phyloP scores from a whole-genome alignment of 2,329 filamentous ascomycete genomes.

The Diaporthe ilicicola region DNA sequence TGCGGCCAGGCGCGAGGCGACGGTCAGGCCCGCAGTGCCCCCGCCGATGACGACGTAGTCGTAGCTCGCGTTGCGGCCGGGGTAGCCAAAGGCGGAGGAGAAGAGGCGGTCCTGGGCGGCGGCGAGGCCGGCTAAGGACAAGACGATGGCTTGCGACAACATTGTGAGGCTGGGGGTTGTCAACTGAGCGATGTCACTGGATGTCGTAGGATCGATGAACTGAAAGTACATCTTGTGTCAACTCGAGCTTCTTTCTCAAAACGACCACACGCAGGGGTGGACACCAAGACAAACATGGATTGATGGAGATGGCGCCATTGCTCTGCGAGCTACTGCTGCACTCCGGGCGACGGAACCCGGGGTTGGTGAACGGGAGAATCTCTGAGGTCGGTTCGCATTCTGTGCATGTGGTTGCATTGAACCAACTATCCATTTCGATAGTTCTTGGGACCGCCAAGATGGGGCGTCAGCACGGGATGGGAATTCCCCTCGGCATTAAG shows the following conservation, averaged over 20 bases:
- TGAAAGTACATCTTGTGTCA: too few species aligned
- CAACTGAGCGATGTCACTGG: too few species aligned
- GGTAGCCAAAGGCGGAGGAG: constrained; percentile 25
- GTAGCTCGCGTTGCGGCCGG: constrained; percentile 25
- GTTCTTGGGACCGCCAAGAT: background rate
- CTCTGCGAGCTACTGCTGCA: background rate
- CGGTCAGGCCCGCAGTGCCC: constrained; percentile 25
- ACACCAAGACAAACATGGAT: background rate
- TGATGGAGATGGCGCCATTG: background rate
- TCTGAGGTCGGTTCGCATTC: background rate
- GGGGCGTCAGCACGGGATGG: background rate
- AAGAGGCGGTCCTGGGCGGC: background rate
- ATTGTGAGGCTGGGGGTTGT: background rate
- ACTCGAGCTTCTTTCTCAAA: background rate
- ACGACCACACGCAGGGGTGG: background rate
- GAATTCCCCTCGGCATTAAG: background rate
- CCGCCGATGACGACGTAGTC: constrained; percentile 31
- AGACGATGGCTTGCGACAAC: background rate
- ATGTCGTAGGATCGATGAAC: too few species aligned
- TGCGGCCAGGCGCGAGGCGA: constrained; percentile 24
- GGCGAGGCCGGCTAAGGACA: background rate
- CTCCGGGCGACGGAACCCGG: background rate
- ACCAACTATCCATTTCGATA: background rate
- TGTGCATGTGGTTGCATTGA: background rate
- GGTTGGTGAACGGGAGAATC: background rate